These are phyloP conservation scores for Colletotrichum tropicicola DNA, from an alignment of 2,329 filamentous ascomycete species.

Conservation along the genomic window DNA sequence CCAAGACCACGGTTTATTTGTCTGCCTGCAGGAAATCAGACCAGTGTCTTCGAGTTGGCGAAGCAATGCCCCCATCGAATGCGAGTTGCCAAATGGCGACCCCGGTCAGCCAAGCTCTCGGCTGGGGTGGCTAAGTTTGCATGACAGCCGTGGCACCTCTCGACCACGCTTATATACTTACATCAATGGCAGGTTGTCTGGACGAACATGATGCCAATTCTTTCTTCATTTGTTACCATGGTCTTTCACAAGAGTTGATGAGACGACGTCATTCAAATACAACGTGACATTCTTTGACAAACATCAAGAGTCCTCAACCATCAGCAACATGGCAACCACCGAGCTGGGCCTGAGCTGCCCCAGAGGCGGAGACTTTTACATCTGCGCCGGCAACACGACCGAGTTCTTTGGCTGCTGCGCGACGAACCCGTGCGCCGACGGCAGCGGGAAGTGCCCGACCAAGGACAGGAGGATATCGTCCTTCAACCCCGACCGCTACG, in stretches of 20 bases:
- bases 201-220: not conserved
- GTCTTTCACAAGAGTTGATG: too few relatives aligned
- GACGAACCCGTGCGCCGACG: constrained; percentile 42
- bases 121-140: constrained; percentile 7
- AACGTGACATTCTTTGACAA: not conserved
- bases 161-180: constrained; percentile 6
- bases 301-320: not conserved
- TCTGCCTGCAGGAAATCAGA: constrained; percentile 9
- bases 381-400: constrained; percentile 40
- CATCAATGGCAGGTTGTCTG: not conserved
- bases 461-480: constrained; percentile 36
- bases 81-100: constrained; percentile 2
- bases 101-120: not conserved
- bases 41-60: not conserved
- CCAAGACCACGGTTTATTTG: not conserved
- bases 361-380: constrained; percentile 43
- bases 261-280: not conserved
- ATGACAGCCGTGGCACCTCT: not conserved
- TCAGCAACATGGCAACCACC: not conserved
- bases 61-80: not conserved
- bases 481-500: constrained; percentile 38
- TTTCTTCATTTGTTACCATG: too few relatives aligned
- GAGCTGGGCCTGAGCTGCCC: constrained; percentile 42
- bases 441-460: constrained; percentile 43
- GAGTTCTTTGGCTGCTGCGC: constrained; percentile 53